Evolutionary conservation across 805 yeast species (phyloP).

Genomic region (Sugiyamaella boreocaroliniensis): DNA sequence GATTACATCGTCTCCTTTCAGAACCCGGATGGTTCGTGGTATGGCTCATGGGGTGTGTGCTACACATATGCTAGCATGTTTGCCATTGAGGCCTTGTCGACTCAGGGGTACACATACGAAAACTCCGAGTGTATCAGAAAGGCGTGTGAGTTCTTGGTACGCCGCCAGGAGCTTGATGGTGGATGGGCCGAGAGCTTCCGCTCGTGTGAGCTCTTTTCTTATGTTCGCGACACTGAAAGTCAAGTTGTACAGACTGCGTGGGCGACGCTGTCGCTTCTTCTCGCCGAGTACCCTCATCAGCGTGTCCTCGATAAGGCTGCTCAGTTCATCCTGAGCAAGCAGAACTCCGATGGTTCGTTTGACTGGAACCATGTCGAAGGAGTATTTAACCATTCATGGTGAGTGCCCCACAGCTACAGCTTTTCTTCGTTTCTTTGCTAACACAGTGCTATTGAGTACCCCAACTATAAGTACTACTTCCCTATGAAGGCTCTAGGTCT

Average conservation of each 20-base stretch:
- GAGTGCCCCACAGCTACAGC: not conserved
- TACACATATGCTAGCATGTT: slow-evolving; percentile 96
- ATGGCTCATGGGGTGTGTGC: slow-evolving; percentile 98
- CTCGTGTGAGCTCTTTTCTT: slow-evolving; percentile 72
- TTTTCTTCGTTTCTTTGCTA: not conserved
- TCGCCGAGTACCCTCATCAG: slow-evolving; percentile 74
- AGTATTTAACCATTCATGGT: slow-evolving; percentile 70
- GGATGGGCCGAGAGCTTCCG: slow-evolving; percentile 98
- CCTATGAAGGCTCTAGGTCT: slow-evolving; percentile 91
- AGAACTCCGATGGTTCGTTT: slow-evolving; percentile 76
- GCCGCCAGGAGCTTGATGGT: slow-evolving; percentile 77
- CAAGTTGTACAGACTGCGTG: slow-evolving; percentile 87
- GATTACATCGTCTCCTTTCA: slow-evolving; percentile 65
- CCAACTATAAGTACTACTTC: slow-evolving; percentile 82
- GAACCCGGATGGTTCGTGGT: slow-evolving; percentile 86
- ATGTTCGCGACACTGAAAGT: slow-evolving; percentile 58
- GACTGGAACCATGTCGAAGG: slow-evolving; percentile 82
- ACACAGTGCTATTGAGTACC: slow-evolving; percentile 83
- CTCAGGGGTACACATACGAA: slow-evolving; percentile 56
- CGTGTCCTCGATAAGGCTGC: slow-evolving; percentile 59
- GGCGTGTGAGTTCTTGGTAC: slow-evolving; percentile 81
- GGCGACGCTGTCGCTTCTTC: slow-evolving; percentile 75
- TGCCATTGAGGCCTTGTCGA: slow-evolving; percentile 84
- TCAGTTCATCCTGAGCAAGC: slow-evolving; percentile 54
- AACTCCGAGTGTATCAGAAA: slow-evolving; percentile 55